Percentiles rank a stretch among this genome's conserved stretches.
Evolutionary conservation across 2,329 filamentous ascomycete species (phyloP).

Genomic region (Dactylellina parvicollis): DNA sequence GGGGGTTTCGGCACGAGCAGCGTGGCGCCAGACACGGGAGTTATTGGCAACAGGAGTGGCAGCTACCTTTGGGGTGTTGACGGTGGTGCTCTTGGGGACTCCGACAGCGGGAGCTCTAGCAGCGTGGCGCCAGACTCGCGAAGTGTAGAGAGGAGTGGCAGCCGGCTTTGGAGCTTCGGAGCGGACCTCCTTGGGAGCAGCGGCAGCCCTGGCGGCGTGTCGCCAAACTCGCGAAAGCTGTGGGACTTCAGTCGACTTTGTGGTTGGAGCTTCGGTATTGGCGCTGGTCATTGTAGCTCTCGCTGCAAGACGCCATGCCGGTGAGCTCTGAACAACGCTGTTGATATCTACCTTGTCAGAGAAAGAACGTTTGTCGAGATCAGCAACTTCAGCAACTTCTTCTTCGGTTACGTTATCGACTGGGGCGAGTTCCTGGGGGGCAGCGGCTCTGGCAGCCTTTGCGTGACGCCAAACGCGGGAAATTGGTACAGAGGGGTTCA

Average conservation of each 20-base stretch:
- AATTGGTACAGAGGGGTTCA: neutral
- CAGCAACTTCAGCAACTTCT: neutral
- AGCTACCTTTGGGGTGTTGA: neutral
- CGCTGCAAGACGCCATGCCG: constrained; percentile 10
- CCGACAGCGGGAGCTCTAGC: neutral
- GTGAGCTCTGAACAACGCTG: constrained; percentile 1
- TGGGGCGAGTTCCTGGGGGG: neutral
- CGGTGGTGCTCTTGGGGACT: neutral
- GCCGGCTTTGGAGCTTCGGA: neutral
- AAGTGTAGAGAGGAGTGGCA: neutral
- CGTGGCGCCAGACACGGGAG: constrained; percentile 14
- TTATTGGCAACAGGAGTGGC: neutral
- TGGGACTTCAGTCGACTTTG: neutral
- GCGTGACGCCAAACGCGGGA: constrained; percentile 17
- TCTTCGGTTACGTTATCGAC: neutral
- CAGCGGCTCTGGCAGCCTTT: constrained; percentile 1
- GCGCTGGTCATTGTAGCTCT: constrained; percentile 5
- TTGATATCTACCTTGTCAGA: neutral
- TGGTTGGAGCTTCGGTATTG: neutral
- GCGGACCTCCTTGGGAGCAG: neutral
- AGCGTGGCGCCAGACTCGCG: constrained; percentile 1
- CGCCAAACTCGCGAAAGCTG: constrained; percentile 11
- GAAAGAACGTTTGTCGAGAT: neutral
- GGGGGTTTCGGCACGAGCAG: neutral
- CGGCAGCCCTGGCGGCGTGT: constrained; percentile 5